A percentile compares a stretch with the other conserved stretches of the same genome.
phyloP scores from a whole-genome alignment of 2,329 filamentous ascomycete genomes.

The Ceratocystis huliohia region DNA sequence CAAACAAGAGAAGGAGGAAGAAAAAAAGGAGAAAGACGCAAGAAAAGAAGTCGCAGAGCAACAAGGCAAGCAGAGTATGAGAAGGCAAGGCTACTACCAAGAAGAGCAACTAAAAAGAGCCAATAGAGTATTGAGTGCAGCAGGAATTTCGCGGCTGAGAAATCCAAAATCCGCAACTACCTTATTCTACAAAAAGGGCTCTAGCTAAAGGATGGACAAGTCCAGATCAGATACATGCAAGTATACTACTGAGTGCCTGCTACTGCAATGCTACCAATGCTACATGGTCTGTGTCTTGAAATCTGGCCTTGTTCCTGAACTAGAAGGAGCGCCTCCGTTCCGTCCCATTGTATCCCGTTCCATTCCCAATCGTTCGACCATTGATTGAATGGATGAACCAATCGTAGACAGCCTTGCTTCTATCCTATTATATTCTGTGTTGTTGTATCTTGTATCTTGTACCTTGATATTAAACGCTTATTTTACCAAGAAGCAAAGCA shows the following conservation, averaged over 20 bases:
- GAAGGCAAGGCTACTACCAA: not conserved
- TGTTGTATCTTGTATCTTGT: not conserved
- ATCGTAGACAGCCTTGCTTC: too few species aligned
- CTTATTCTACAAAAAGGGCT: not conserved
- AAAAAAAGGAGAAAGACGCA: not conserved
- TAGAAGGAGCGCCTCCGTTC: not conserved
- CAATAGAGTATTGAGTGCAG: constrained; percentile 7
- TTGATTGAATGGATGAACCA: too few species aligned
- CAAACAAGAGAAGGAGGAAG: not conserved
- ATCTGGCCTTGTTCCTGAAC: constrained; percentile 6
- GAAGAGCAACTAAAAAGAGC: constrained; percentile 11
- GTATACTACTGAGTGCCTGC: too few species aligned
- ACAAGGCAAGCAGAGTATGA: not conserved
- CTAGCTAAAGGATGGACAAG: constrained; percentile 11
- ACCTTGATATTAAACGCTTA: not conserved
- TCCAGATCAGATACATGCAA: constrained; percentile 7
- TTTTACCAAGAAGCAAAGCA: not conserved
- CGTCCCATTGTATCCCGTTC: not conserved
- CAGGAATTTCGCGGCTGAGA: constrained; percentile 7
- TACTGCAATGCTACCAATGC: constrained; percentile 11
- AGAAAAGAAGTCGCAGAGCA: not conserved
- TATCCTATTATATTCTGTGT: not conserved
- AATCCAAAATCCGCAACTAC: not conserved
- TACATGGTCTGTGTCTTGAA: not conserved
- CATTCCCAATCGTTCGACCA: not conserved